Evolutionary conservation across 75 land plant genomes (phyloP).

Genomic region (Pseudotsuga menziesii): DNA sequence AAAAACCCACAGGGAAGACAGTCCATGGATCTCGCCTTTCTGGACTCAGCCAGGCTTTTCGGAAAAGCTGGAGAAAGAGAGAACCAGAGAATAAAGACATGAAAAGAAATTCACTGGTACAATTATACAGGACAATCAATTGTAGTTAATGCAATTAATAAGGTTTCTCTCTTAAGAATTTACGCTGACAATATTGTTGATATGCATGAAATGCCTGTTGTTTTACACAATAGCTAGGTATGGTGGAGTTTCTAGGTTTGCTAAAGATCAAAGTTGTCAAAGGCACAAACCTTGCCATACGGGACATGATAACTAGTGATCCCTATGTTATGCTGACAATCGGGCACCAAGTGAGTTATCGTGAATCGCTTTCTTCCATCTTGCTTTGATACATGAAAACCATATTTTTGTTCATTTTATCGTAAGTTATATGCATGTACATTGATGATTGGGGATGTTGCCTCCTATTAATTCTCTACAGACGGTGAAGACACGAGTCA

Average conservation of each 20-base stretch:
- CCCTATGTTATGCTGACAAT: conserved; percentile 76
- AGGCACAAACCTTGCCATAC: conserved; percentile 80
- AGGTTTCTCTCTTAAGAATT: not conserved
- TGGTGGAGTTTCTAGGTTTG: conserved; percentile 92
- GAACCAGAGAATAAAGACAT: conserved; percentile 32
- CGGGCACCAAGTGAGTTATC: conserved; percentile 69
- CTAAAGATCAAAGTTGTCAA: conserved; percentile 80
- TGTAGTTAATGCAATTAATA: not conserved
- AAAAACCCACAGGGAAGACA: conserved; percentile 37
- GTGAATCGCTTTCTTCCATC: not conserved
- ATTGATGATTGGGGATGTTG: not conserved
- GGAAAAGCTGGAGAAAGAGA: conserved; percentile 61
- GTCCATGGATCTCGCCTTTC: conserved; percentile 16
- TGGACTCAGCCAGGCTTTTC: conserved; percentile 38
- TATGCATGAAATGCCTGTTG: conserved; percentile 4
- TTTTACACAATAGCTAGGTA: conserved; percentile 54
- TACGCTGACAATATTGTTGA: not conserved
- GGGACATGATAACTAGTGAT: conserved; percentile 86
- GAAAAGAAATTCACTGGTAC: conserved; percentile 38
- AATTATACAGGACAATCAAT: not conserved
- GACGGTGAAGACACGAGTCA: conserved; percentile 64
- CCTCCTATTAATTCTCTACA: conserved; percentile 21
- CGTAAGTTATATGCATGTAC: not conserved
- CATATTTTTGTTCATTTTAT: not conserved
- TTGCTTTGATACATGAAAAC: not conserved